These are phyloP conservation scores for Cichorium intybus DNA, from an alignment of 140 eudicot species.

Conservation along the genomic window DNA sequence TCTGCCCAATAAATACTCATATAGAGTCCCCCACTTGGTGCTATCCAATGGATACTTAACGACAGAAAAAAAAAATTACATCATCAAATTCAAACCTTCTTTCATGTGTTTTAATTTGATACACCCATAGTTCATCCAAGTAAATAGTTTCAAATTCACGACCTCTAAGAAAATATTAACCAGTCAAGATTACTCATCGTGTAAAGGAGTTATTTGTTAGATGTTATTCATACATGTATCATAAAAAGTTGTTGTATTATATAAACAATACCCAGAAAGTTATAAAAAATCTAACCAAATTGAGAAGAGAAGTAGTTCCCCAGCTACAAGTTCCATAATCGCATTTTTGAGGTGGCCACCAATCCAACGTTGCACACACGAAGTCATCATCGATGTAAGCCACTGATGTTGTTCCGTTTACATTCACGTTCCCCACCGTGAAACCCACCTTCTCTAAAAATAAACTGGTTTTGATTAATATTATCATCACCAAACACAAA, in stretches of 20 bases:
- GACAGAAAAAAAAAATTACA: no score
- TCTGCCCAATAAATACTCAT: not conserved
- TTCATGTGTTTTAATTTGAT: no score
- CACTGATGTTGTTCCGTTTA: constrained; percentile 46
- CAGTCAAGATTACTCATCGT: no score
- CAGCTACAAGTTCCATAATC: constrained; percentile 92
- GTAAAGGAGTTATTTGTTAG: not conserved
- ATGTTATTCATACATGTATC: no score
- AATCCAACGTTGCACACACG: constrained; percentile 86
- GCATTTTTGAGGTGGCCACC: constrained; percentile 96
- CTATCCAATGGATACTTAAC: no score
- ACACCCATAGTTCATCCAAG: no score
- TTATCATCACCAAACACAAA: constrained; percentile 43
- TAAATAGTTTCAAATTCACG: no score
- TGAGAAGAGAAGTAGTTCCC: constrained; percentile 77
- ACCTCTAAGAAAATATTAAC: no score
- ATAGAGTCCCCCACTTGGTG: not conserved
- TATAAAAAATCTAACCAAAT: constrained; percentile 42
- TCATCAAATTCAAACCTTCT: not conserved
- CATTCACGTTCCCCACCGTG: constrained; percentile 35
- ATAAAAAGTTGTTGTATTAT: not conserved
- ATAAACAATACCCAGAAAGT: not conserved
- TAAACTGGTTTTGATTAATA: constrained; percentile 23
- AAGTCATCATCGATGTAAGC: constrained; percentile 67
- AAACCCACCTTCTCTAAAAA: constrained; percentile 24